A percentile compares a stretch with the other conserved stretches of the same genome.
These are phyloP conservation scores for Euphrasia arctica DNA, from an alignment of 305 asterid genomes.

Conservation along the genomic window DNA sequence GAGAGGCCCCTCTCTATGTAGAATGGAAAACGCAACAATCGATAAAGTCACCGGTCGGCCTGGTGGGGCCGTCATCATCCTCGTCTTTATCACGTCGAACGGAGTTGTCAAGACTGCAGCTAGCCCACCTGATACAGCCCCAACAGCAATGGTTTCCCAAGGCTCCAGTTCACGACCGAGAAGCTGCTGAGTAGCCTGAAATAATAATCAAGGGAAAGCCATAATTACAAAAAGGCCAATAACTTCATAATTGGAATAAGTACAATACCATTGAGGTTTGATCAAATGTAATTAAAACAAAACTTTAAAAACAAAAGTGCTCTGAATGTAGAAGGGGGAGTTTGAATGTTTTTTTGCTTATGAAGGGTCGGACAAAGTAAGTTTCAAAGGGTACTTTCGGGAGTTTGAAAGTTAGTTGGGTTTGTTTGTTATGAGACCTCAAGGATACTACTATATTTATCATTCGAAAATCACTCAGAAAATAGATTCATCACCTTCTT, in stretches of 20 bases:
- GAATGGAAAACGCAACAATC: constrained; percentile 53
- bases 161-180: constrained; percentile 77
- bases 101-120: constrained; percentile 89
- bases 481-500: constrained; percentile 55
- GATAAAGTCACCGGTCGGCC: constrained; percentile 56
- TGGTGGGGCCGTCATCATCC: constrained; percentile 82
- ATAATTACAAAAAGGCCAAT: background rate
- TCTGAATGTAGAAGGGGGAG: too few relatives aligned
- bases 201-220: background rate
- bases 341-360: background rate
- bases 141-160: constrained; percentile 83
- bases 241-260: too few relatives aligned
- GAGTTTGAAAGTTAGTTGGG: background rate
- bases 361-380: background rate
- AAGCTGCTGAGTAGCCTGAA: constrained; percentile 59
- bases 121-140: constrained; percentile 93
- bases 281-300: too few relatives aligned
- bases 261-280: too few relatives aligned
- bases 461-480: background rate
- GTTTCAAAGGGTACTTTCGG: background rate
- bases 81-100: constrained; percentile 91
- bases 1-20: constrained; percentile 70
- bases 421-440: background rate
- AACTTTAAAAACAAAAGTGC: too few relatives aligned
- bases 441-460: background rate